Evolutionary conservation across 345 rosid species (phyloP), one percentile per base, ranked within the genome.

Genomic region (Pistacia atlantica): DNA sequence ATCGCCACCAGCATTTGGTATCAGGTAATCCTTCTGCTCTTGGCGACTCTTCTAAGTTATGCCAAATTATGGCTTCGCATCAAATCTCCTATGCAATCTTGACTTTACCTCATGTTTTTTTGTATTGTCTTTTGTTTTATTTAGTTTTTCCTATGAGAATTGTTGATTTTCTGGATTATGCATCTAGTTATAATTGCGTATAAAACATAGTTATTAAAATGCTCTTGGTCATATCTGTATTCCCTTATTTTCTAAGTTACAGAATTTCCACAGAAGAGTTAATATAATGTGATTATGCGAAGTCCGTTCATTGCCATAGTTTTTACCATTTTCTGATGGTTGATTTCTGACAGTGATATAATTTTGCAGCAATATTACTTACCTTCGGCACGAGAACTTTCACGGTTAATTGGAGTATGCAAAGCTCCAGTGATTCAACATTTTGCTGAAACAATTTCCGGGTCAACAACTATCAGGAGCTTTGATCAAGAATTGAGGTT

Each of bases 361-460:
- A 42, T 62, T 80, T 25, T 80, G 86, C 89, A 93, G 98, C 85
- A 82, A 79, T 90, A 89, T 75, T 94, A 89, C 86, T 89, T 89
- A 46, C 72, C 92, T 67, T 72, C 91, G 51, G 97, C 95, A 20
- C 81, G 95, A 78, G 97, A 94, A 76, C 88, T 94, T 48, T 79
- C 98, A 0, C 78, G 97, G 69, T 79, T 94, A 81, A 85, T 84
- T 73, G 97, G 97, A 83, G 91, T 91, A 45, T 87, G 91, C 85
- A 88, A 87, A 88, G 97, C 91, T 63, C 98, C 98, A 65, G 83
- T 89, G 60, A 89, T 92, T 65, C 98, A 94, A 69, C 89, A 91
- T 85, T 94, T 94, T 83, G 69, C 97, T 35, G 98, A 94, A 84
- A 90, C 97, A 58, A 85, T 92, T 51, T 85, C 91, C 22, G 98